Evolutionary conservation across 495 filamentous ascomycete species (phyloP).

Genomic region (Talaromyces liani): DNA sequence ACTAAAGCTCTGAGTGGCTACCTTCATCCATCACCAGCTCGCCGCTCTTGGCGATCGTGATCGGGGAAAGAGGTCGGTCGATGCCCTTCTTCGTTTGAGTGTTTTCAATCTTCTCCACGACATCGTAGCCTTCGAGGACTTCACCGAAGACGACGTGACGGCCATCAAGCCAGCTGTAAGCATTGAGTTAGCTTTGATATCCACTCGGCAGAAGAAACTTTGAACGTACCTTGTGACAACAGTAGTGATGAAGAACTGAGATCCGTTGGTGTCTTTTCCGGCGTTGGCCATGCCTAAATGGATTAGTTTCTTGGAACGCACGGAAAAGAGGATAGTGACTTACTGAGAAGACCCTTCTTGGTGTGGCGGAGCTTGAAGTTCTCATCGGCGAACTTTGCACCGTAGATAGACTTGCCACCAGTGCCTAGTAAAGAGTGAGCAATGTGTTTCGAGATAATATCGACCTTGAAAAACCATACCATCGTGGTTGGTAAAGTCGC

Average conservation of each 20-base stretch:
- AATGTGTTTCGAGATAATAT: slow-evolving; percentile 7
- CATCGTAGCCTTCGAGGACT: slow-evolving; percentile 83
- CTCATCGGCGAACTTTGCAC: slow-evolving; percentile 91
- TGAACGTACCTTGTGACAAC: slow-evolving; percentile 65
- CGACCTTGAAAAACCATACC: slow-evolving; percentile 29
- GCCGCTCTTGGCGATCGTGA: slow-evolving; percentile 93
- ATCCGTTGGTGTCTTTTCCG: slow-evolving; percentile 96
- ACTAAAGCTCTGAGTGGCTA: slow-evolving; percentile 94
- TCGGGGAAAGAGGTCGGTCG: slow-evolving; percentile 64
- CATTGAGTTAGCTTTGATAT: slow-evolving; percentile 19
- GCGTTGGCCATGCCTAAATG: slow-evolving; percentile 94
- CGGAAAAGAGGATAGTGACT: slow-evolving; percentile 11
- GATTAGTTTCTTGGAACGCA: slow-evolving; percentile 18
- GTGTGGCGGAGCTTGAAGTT: slow-evolving; percentile 98
- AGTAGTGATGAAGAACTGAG: slow-evolving; percentile 97
- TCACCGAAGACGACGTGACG: slow-evolving; percentile 88
- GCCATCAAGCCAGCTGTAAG: slow-evolving; percentile 76
- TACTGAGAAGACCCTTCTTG: slow-evolving; percentile 58
- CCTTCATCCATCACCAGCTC: slow-evolving; percentile 92
- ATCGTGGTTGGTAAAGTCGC: slow-evolving; percentile 95
- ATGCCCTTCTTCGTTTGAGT: slow-evolving; percentile 52
- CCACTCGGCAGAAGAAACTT: neutral
- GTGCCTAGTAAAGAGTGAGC: slow-evolving; percentile 46
- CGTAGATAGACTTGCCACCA: slow-evolving; percentile 97
- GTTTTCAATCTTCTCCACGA: slow-evolving; percentile 85